phyloP scores from a whole-genome alignment of 805 yeast genomes.

The Henningerozyma blattae region DNA sequence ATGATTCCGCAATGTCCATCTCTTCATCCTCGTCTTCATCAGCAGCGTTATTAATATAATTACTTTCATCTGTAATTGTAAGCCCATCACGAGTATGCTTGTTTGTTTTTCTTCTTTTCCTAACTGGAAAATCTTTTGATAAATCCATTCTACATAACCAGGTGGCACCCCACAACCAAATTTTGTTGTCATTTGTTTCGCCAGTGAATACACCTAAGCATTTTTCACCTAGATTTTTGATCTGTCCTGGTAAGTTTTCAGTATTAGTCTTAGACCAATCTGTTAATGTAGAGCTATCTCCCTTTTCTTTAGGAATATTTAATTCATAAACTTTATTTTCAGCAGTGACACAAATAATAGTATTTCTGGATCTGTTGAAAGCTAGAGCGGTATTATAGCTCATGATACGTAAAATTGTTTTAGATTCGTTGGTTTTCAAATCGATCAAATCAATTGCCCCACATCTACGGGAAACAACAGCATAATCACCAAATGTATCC shows the following conservation, averaged over 20 bases:
- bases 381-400: conserved; percentile 47
- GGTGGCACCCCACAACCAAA: conserved; percentile 82
- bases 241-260: conserved; percentile 59
- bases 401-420: conserved; percentile 45
- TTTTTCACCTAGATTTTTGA: conserved; percentile 45
- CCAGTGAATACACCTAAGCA: conserved; percentile 61
- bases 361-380: conserved; percentile 36
- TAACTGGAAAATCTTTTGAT: conserved; percentile 40
- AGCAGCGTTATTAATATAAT: conserved; percentile 23
- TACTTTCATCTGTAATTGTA: conserved; percentile 30
- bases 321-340: conserved; percentile 72
- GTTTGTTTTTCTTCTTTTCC: conserved; percentile 20
- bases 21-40: conserved; percentile 23
- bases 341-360: conserved; percentile 54
- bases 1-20: conserved; percentile 10
- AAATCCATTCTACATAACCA: conserved; percentile 75
- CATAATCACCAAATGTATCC: conserved; percentile 34
- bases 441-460: conserved; percentile 49
- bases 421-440: conserved; percentile 18
- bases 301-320: conserved; percentile 14
- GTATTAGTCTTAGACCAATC: conserved; percentile 73
- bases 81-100: conserved; percentile 33
- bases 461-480: conserved; percentile 50
- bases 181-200: conserved; percentile 27
- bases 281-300: conserved; percentile 29